Percentiles rank a stretch among this genome's conserved stretches.
Evolutionary conservation across 164 flowering plant genomes (phyloP).

Genomic region (Berberis thunbergii): DNA sequence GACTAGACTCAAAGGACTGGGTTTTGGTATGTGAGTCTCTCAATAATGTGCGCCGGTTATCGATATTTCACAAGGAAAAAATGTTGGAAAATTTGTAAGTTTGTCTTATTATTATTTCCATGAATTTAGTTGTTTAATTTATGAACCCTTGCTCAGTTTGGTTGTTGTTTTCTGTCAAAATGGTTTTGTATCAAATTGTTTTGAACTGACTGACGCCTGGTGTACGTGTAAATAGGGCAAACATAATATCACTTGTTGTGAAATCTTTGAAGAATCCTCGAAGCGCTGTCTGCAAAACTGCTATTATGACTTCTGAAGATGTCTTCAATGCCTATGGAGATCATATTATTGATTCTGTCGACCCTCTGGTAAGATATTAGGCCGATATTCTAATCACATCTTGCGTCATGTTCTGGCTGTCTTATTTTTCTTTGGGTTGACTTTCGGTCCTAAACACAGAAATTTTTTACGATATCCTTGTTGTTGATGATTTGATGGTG

Average conservation of each 20-base stretch:
- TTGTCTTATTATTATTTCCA: background rate
- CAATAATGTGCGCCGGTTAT: slow-evolving; percentile 59
- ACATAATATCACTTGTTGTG: slow-evolving; percentile 53
- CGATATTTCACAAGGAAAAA: slow-evolving; percentile 67
- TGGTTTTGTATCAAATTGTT: background rate
- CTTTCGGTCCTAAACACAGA: no score
- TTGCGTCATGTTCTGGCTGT: background rate
- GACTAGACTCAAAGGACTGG: slow-evolving; percentile 87
- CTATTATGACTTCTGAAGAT: slow-evolving; percentile 80
- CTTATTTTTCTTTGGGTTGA: background rate
- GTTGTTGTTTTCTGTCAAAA: background rate
- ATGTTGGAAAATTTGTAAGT: slow-evolving; percentile 59
- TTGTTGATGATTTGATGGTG: no score
- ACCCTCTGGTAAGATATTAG: slow-evolving; percentile 51
- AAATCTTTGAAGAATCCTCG: slow-evolving; percentile 91
- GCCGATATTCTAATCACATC: background rate
- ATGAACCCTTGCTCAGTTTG: no score
- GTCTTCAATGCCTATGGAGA: slow-evolving; percentile 67
- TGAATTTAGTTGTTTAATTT: no score
- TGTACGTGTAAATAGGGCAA: slow-evolving; percentile 35
- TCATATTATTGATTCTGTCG: slow-evolving; percentile 54
- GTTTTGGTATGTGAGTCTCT: slow-evolving; percentile 67
- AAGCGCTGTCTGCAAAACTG: slow-evolving; percentile 96
- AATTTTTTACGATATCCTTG: no score
- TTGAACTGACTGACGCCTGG: background rate